Conservation (phyloP, 768 basidiomycete genomes). For the Lactarius sanguifluus region DNA sequence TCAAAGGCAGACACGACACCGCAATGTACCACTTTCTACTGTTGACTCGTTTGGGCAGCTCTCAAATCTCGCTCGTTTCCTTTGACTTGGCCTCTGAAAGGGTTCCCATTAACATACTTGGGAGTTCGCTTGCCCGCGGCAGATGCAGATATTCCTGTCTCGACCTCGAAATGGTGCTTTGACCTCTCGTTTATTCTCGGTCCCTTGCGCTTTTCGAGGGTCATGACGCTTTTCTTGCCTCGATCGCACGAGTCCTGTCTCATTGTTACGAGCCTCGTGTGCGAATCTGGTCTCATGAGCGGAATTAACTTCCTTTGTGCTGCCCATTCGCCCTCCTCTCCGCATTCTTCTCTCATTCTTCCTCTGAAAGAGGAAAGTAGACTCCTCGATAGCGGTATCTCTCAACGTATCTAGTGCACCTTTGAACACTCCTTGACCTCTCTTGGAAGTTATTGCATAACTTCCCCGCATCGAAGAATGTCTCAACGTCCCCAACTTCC, state of each 20-base stretch:
- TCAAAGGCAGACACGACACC: not conserved
- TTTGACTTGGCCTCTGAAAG: not conserved
- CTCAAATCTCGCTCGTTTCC: not conserved
- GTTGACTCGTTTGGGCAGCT: not conserved
- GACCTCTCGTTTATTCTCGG: not conserved
- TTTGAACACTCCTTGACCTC: not conserved
- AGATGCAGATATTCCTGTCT: not conserved
- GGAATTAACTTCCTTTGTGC: conserved; percentile 1
- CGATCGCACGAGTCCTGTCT: not conserved
- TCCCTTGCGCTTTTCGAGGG: not conserved
- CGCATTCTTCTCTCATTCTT: not conserved
- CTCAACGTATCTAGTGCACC: not conserved
- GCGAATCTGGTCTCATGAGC: not conserved
- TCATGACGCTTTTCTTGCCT: not conserved
- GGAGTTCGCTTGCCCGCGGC: not conserved
- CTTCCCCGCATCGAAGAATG: not conserved
- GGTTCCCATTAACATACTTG: not conserved
- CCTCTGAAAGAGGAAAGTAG: not conserved
- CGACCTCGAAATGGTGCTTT: not conserved
- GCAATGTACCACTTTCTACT: not conserved
- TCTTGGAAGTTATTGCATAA: not conserved
- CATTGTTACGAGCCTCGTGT: conserved; percentile 5
- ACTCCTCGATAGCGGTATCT: not conserved
- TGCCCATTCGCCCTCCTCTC: not conserved
- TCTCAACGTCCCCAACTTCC: not conserved